A percentile compares a stretch with the other conserved stretches of the same genome.
Conservation (phyloP, 2,329 filamentous ascomycete genomes). For the Fusarium buharicum region DNA sequence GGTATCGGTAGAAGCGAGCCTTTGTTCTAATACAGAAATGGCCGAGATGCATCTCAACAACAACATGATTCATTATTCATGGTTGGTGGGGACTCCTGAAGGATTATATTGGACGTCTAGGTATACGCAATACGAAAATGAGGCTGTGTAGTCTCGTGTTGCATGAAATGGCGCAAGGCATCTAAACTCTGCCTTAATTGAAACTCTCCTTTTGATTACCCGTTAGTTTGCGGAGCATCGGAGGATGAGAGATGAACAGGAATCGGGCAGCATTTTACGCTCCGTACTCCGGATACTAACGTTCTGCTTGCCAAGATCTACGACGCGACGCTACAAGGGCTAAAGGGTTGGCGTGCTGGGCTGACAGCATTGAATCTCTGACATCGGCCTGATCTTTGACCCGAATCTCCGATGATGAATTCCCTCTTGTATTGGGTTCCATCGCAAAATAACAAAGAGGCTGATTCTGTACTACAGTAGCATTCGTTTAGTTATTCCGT, state of each 20-base stretch:
- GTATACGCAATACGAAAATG: background rate
- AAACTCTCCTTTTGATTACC: no score
- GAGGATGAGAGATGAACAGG: background rate
- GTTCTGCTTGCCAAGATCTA: conserved; percentile 8
- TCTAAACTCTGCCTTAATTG: no score
- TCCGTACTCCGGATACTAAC: background rate
- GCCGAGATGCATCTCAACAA: background rate
- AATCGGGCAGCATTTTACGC: background rate
- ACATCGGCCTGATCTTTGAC: conserved; percentile 26
- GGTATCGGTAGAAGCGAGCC: no score
- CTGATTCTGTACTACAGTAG: background rate
- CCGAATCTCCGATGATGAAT: conserved; percentile 16
- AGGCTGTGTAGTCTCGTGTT: conserved; percentile 8
- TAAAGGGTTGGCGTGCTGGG: conserved; percentile 2
- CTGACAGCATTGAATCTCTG: conserved; percentile 8
- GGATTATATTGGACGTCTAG: no score
- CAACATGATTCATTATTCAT: background rate
- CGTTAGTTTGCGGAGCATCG: no score
- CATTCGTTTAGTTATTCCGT: no score
- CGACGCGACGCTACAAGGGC: no score
- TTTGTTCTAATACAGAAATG: no score
- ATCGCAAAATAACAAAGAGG: background rate
- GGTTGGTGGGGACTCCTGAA: no score
- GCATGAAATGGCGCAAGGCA: background rate
- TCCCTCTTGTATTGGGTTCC: background rate